Conservation (phyloP, 2,329 filamentous ascomycete genomes). For the Emergomyces orientalis region DNA sequence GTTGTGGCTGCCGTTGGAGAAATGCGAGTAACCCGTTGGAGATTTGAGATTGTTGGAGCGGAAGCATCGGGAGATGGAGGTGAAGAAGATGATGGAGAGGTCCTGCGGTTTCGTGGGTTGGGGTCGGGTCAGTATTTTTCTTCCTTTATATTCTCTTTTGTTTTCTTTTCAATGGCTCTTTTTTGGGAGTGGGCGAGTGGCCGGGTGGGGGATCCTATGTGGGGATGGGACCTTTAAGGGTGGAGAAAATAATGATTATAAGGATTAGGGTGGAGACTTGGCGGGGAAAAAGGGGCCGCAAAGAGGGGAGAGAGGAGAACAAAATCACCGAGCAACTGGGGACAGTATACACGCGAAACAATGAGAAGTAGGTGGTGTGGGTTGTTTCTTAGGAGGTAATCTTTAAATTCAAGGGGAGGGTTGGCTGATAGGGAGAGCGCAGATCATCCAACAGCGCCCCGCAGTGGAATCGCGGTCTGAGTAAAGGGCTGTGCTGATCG, state of each 20-base stretch:
- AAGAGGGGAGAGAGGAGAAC: not conserved
- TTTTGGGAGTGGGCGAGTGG: not conserved
- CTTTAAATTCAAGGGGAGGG: not conserved
- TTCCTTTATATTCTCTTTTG: not conserved
- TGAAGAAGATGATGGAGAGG: constrained; percentile 39
- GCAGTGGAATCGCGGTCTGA: not conserved
- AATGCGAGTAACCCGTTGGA: constrained; percentile 27
- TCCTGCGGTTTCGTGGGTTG: constrained; percentile 27
- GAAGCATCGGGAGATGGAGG: constrained; percentile 35
- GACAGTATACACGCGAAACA: not conserved
- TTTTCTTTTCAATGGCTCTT: constrained; percentile 9
- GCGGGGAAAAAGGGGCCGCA: not conserved
- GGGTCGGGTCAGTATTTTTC: not conserved
- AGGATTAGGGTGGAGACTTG: not conserved
- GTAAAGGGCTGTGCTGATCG: not conserved
- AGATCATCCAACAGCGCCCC: not conserved
- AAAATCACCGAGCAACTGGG: not conserved
- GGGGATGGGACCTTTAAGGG: not conserved
- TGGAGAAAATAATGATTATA: not conserved
- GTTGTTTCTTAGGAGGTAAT: not conserved
- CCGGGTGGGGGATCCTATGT: not conserved
- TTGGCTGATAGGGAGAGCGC: not conserved
- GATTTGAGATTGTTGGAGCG: constrained; percentile 20
- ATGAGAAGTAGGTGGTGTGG: not conserved
- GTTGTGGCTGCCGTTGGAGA: constrained; percentile 18